Conservation (phyloP, 202 grass and related monocot genomes). For the Tripidium arundinaceum region DNA sequence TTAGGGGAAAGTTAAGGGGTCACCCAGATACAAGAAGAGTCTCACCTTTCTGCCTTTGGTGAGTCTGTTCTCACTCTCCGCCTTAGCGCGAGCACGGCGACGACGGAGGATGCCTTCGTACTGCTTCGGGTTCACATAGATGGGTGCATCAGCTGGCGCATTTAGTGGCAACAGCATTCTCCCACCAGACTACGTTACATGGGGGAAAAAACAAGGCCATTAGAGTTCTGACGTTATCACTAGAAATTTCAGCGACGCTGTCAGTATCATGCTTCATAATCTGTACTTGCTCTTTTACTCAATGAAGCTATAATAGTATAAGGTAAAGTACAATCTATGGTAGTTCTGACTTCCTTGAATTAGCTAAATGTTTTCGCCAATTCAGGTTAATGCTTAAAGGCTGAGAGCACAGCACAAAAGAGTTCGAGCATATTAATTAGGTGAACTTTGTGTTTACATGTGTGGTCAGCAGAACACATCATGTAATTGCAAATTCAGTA, state of each 20-base stretch:
- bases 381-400: not conserved
- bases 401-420: not conserved
- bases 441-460: not conserved
- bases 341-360: not conserved
- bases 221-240: not conserved
- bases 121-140: constrained; percentile 95
- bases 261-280: not conserved
- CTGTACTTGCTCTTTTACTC: not conserved
- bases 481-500: too few relatives aligned
- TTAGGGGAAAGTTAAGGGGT: not conserved
- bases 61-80: constrained; percentile 42
- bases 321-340: not conserved
- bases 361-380: not conserved
- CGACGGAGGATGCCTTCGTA: constrained; percentile 91
- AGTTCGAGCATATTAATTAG: not conserved
- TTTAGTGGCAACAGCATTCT: constrained; percentile 74
- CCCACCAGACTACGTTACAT: constrained; percentile 45
- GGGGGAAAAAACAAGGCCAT: not conserved
- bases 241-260: not conserved
- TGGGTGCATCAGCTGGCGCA: constrained; percentile 47
- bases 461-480: not conserved
- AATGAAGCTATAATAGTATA: not conserved
- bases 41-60: constrained; percentile 73
- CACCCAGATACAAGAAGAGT: not conserved
- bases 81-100: constrained; percentile 90